Percentiles rank a stretch among this genome's conserved stretches.
Evolutionary conservation across 805 yeast species (phyloP).

Genomic region (Metschnikowia rubicola): DNA sequence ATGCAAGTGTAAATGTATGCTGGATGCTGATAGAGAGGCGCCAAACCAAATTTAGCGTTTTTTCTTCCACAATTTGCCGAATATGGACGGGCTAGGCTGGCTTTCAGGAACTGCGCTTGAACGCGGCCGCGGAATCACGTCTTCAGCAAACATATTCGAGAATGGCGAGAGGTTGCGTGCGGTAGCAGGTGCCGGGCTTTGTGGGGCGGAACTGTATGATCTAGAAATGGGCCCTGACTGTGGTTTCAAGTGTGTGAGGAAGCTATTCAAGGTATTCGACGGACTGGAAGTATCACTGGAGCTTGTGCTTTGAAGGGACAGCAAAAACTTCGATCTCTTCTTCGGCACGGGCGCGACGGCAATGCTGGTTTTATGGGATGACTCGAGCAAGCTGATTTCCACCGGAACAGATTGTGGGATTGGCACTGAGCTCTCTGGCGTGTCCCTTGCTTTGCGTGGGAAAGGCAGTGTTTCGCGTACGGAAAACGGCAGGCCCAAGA

Average conservation of each 20-base stretch:
- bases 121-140: constrained; percentile 7
- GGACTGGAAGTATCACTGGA: constrained; percentile 12
- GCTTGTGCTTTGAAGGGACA: constrained; percentile 3
- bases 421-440: neutral
- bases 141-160: constrained; percentile 1
- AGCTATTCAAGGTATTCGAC: constrained; percentile 2
- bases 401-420: neutral
- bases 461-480: neutral
- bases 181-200: constrained; percentile 11
- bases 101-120: constrained; percentile 9
- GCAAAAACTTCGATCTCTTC: constrained; percentile 11
- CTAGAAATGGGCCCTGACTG: constrained; percentile 8
- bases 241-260: constrained; percentile 8
- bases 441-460: neutral
- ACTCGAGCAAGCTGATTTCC: neutral
- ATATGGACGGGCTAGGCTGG: constrained; percentile 11
- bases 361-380: neutral
- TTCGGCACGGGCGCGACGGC: constrained; percentile 13
- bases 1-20: constrained; percentile 2
- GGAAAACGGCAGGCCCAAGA: too few species aligned
- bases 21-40: neutral
- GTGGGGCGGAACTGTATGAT: constrained; percentile 14
- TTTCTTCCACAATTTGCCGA: constrained; percentile 22
- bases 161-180: constrained; percentile 7
- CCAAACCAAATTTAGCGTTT: constrained; percentile 8